phyloP scores from a whole-genome alignment of 2,329 filamentous ascomycete species.

The Aspergillus glaucus region DNA sequence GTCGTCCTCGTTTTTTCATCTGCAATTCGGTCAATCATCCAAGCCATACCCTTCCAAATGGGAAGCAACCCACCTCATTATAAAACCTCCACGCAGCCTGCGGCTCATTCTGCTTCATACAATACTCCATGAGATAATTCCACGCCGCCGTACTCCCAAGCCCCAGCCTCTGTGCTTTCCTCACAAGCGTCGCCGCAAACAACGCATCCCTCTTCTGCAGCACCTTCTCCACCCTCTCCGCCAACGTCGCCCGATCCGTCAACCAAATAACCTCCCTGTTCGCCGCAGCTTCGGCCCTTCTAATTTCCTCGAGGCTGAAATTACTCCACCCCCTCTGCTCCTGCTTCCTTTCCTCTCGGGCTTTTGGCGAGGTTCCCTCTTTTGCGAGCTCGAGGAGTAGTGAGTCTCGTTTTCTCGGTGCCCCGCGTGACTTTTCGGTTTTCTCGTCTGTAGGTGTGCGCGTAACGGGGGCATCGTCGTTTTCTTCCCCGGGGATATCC shows the following conservation, averaged over 20 bases:
- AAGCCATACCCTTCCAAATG: background rate
- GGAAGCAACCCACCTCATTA: slow-evolving; percentile 61
- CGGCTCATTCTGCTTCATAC: slow-evolving; percentile 56
- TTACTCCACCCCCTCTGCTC: background rate
- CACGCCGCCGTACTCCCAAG: slow-evolving; percentile 68
- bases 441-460: background rate
- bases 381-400: background rate
- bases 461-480: background rate
- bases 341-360: background rate
- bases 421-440: background rate
- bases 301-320: background rate
- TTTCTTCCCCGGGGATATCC: background rate
- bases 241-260: slow-evolving; percentile 66
- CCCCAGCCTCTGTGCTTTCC: slow-evolving; percentile 57
- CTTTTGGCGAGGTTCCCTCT: background rate
- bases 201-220: slow-evolving; percentile 56
- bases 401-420: background rate
- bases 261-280: slow-evolving; percentile 56
- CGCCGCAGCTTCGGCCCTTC: slow-evolving; percentile 3
- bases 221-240: slow-evolving; percentile 57
- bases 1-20: slow-evolving; percentile 92
- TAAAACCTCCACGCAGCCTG: slow-evolving; percentile 69
- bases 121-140: slow-evolving; percentile 76
- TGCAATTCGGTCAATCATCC: slow-evolving; percentile 26
- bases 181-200: slow-evolving; percentile 63